These are phyloP conservation scores for Lolium multiflorum DNA, from an alignment of 176 grass and related monocot species.

Conservation along the genomic window DNA sequence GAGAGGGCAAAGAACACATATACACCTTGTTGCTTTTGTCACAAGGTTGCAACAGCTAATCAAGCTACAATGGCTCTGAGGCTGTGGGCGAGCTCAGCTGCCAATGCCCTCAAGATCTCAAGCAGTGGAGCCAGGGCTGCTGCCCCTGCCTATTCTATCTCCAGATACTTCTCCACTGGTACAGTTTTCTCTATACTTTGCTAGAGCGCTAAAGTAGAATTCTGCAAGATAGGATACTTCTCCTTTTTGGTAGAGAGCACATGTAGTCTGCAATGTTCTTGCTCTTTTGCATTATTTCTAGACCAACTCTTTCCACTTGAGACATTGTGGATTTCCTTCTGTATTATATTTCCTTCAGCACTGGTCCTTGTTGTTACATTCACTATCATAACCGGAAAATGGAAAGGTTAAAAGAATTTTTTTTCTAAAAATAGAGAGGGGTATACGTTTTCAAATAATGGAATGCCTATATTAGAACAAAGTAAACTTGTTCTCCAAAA, in stretches of 20 bases:
- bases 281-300: conserved; percentile 7
- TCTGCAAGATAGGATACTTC: conserved; percentile 13
- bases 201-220: conserved; percentile 37
- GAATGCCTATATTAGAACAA: not conserved
- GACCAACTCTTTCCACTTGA: conserved; percentile 1
- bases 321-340: not conserved
- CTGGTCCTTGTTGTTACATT: not conserved
- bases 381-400: not conserved
- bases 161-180: conserved; percentile 69
- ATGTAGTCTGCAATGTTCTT: not conserved
- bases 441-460: not conserved
- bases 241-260: conserved; percentile 25
- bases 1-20: conserved; percentile 19
- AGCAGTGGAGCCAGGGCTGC: conserved; percentile 33
- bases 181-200: not conserved
- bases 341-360: not conserved
- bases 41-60: conserved; percentile 10
- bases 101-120: conserved; percentile 69
- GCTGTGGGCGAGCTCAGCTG: conserved; percentile 68
- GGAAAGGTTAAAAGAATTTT: not conserved
- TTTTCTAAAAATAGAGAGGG: not conserved
- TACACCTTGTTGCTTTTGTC: not conserved
- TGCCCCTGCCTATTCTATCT: conserved; percentile 54
- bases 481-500: not conserved
- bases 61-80: conserved; percentile 49